Evolutionary conservation across 495 filamentous ascomycete species (phyloP).

Genomic region (Beverwykella pulmonaria): DNA sequence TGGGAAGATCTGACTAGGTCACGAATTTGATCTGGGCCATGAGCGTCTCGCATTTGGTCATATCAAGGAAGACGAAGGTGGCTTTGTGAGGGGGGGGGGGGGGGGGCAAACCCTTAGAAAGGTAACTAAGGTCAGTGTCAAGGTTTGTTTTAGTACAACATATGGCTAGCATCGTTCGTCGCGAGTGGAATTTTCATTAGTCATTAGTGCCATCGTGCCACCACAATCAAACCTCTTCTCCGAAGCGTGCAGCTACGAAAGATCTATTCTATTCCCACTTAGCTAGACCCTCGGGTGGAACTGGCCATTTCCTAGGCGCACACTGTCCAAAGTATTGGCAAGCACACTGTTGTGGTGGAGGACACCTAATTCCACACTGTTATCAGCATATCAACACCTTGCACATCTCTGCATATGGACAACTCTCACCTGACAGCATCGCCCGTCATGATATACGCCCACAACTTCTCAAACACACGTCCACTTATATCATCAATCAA

Average conservation of each 20-base stretch:
- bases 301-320: slow-evolving; percentile 5
- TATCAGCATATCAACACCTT: not conserved
- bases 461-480: slow-evolving; percentile 72
- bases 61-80: too few relatives aligned
- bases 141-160: too few relatives aligned
- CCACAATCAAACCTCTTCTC: not conserved
- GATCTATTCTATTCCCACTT: slow-evolving; percentile 6
- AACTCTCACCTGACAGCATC: not conserved
- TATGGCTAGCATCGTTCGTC: too few relatives aligned
- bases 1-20: too few relatives aligned
- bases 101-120: too few relatives aligned
- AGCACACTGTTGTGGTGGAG: slow-evolving; percentile 8
- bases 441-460: slow-evolving; percentile 43
- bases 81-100: too few relatives aligned
- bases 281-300: slow-evolving; percentile 8
- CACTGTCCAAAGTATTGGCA: slow-evolving; percentile 23
- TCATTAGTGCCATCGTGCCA: too few relatives aligned
- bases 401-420: not conserved
- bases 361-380: slow-evolving; percentile 4
- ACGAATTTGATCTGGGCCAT: too few relatives aligned
- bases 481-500: slow-evolving; percentile 67
- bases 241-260: not conserved
- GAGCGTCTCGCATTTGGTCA: too few relatives aligned
- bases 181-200: too few relatives aligned
- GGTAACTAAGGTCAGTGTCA: too few relatives aligned